Conservation (phyloP, 2,329 filamentous ascomycete species). For the Talaromyces albobiverticillius region DNA sequence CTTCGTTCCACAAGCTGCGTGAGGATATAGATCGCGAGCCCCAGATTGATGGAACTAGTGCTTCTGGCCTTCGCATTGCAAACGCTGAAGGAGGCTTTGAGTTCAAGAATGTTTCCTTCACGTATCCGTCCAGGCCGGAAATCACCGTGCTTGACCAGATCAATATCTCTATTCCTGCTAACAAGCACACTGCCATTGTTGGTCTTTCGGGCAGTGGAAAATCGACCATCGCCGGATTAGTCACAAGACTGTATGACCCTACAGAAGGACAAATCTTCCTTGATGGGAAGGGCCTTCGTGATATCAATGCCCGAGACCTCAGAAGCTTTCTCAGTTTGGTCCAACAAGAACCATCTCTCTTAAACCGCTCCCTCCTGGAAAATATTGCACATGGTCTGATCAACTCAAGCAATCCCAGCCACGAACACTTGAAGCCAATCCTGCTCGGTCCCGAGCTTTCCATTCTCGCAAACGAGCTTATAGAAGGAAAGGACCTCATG, state of each 20-base stretch:
- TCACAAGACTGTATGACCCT: conserved; percentile 39
- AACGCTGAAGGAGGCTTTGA: conserved; percentile 12
- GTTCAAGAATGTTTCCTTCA: conserved; percentile 27
- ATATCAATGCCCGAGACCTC: conserved; percentile 34
- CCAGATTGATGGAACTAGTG: conserved; percentile 17
- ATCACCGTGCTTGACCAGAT: conserved; percentile 32
- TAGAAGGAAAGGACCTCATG: conserved; percentile 22
- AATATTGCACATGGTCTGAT: conserved; percentile 54
- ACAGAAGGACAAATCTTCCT: conserved; percentile 28
- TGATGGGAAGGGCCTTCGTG: conserved; percentile 26
- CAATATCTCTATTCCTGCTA: conserved; percentile 30
- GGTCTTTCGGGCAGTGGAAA: conserved; percentile 54
- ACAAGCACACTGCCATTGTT: conserved; percentile 44
- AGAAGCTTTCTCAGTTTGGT: conserved; percentile 41
- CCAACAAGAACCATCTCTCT: conserved; percentile 51
- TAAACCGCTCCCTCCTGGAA: conserved; percentile 52
- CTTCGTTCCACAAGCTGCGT: conserved; percentile 16
- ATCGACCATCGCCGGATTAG: conserved; percentile 43
- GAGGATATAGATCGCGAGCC: conserved; percentile 18
- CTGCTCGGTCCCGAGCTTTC: conserved; percentile 26
- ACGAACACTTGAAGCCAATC: conserved; percentile 23
- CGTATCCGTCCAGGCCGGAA: conserved; percentile 37
- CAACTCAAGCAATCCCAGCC: conserved; percentile 26
- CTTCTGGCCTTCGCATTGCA: not conserved
- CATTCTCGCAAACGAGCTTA: conserved; percentile 24